Conservation (phyloP, 148 eudicot species). For the Tetragonia tetragonoides region DNA sequence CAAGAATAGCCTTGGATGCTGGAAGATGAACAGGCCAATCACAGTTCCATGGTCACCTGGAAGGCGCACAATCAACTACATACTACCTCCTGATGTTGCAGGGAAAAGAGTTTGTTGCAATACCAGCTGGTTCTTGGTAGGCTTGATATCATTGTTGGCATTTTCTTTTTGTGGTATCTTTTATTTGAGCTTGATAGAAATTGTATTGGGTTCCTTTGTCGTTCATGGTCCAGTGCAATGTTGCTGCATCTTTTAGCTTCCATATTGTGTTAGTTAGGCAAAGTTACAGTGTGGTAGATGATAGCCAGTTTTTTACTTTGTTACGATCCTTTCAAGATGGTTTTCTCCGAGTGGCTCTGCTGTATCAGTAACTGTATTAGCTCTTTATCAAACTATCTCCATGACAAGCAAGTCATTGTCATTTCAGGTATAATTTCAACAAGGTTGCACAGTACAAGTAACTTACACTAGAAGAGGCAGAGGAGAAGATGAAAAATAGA, state of each 20-base stretch:
- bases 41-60: slow-evolving; percentile 79
- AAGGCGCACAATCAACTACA: slow-evolving; percentile 78
- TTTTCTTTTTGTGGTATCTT: neutral
- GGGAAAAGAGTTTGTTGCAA: slow-evolving; percentile 87
- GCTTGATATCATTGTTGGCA: neutral
- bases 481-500: slow-evolving; percentile 95
- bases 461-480: slow-evolving; percentile 96
- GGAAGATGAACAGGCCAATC: slow-evolving; percentile 90
- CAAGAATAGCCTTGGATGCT: slow-evolving; percentile 97
- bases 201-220: neutral
- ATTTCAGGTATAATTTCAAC: slow-evolving; percentile 83
- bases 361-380: neutral
- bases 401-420: neutral
- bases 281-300: neutral
- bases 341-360: neutral
- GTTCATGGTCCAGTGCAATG: neutral
- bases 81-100: slow-evolving; percentile 86
- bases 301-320: neutral
- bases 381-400: neutral
- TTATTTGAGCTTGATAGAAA: too few species aligned
- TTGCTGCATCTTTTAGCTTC: neutral
- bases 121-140: slow-evolving; percentile 97
- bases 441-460: slow-evolving; percentile 96
- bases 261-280: neutral
- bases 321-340: neutral